Base-by-base conservation (phyloP, 257 asterid genomes). In the Capsicum pubescens region DNA sequence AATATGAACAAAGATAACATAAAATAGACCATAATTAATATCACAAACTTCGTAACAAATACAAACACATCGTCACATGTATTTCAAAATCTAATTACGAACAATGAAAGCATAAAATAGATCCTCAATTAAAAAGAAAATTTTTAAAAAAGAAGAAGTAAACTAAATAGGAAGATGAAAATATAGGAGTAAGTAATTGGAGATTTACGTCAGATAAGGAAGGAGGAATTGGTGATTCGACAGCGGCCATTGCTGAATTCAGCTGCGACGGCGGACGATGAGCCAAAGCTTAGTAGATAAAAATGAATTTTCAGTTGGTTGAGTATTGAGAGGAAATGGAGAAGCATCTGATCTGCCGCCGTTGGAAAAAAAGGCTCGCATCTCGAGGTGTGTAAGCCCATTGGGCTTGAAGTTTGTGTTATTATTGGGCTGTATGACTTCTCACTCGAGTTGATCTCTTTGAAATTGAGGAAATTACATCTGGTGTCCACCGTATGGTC, bases 131-230 rank as follows among this genome's bases (percentile, higher is more conserved):
- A 46, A 44, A 16, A 42, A 26, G 32, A 26, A 26, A 26, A 26
- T 26, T 26, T 26, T 55, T 57, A 12, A 3, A 39, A 39, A 39
- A 39, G 32, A 26, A 26, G 32, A 9, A n/a, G 26, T 19, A 8
- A 85, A 66, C 46, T 3, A 60, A 63, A 83, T 42, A 7, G 84
- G 82, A 56, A 7, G 12, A 3, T 12, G 9, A 35, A 36, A 36
- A 58, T 58, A 36, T 46, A 54, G 84, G 46, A 83, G 15, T 50
- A 32, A 44, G 19, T 26, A 71, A 66, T 0, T 15, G 16, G n/a
- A 2, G 57, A 4, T 9, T 17, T 85, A 94, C 97, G 97, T 94
- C 90, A 52, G 89, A 84, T 15, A 94, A 86, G 57, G 98, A 88
- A 48, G 90, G 91, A 35, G 46, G 52, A 82, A 88, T 91, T 57